Evolutionary conservation across 495 filamentous ascomycete species (phyloP), one percentile per base, ranked within the genome.

Genomic region (Aspergillus leporis): DNA sequence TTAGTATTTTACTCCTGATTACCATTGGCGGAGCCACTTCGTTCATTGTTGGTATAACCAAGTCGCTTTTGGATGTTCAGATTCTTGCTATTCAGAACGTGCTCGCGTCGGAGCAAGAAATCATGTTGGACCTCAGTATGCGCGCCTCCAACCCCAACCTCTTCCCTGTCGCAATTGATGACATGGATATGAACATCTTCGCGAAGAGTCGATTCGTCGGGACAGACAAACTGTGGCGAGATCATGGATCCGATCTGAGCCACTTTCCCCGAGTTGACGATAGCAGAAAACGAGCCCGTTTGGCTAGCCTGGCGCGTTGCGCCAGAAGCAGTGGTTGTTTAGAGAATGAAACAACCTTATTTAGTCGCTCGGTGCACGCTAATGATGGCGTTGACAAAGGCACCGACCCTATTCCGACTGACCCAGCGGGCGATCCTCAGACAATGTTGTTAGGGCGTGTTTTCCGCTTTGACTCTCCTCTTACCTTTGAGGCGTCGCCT

Each of bases 101-200:
- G 18, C 82, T 98, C 31, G 92, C 92, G 6, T 96, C 91, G 60
- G 89, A 96, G 68, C 90, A 97, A 71, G 95, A 98, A 66, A 81
- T 98, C 19, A 98, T 98, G 87, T 79, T 98, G 60, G 93, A 98
- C 66, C 77, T 98, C 9, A 85, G 89, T n/a, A 89, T 98, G 38
- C 81, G 81, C 59, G 94, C 93, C 1, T 78, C 90, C 58, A 98
- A 98, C 67, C 94, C 93, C 0, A 98, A 98, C 61, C 81, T 96
- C 19, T 87, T 97, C 45, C 85, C 89, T 16, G 86, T 98, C 25
- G 87, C 87, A 9, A 84, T 98, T 51, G 85, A 89, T 61, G 83
- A 89, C 28, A 88, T 93, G 64, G 90, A 97, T 69, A 80, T 98
- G 52, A 90, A 94, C 64, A 83, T 98, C 22, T 98, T 98, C 71